These are phyloP conservation scores for Aspergillus sojae DNA, from an alignment of 2,329 filamentous ascomycete species.

Conservation along the genomic window DNA sequence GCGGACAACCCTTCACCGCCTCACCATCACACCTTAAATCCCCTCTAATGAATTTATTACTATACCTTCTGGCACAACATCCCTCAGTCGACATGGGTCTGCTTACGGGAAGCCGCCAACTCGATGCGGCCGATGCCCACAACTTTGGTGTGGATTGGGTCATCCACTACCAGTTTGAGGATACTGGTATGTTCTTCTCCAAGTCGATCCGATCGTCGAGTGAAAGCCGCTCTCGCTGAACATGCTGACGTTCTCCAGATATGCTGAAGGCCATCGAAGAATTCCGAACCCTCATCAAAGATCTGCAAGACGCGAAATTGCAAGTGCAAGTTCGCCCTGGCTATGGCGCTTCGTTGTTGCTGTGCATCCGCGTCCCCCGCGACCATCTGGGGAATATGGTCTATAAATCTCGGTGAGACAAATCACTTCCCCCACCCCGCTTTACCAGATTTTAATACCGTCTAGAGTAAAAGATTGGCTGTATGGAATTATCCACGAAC, in stretches of 20 bases:
- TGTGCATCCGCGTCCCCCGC: slow-evolving; percentile 82
- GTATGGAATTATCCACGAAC: slow-evolving; percentile 76
- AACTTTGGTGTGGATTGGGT: slow-evolving; percentile 86
- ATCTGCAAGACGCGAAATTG: slow-evolving; percentile 77
- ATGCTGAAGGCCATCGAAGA: slow-evolving; percentile 69
- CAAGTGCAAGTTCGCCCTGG: slow-evolving; percentile 85
- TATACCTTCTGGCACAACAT: neutral
- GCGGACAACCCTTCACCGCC: neutral
- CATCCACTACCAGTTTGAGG: slow-evolving; percentile 73
- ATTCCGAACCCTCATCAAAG: slow-evolving; percentile 76
- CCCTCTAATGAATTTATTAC: neutral
- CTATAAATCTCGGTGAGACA: slow-evolving; percentile 70
- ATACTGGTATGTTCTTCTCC: slow-evolving; percentile 57
- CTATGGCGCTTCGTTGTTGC: slow-evolving; percentile 71
- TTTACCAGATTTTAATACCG: neutral
- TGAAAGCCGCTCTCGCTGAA: slow-evolving; percentile 11
- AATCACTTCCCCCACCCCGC: neutral
- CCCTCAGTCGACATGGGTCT: slow-evolving; percentile 28
- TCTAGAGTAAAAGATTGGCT: slow-evolving; percentile 88
- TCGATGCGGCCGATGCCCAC: slow-evolving; percentile 38
- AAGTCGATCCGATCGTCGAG: neutral
- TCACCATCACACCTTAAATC: neutral
- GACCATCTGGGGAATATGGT: slow-evolving; percentile 77
- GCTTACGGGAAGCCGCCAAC: slow-evolving; percentile 23
- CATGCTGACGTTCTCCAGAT: slow-evolving; percentile 50